phyloP scores from a whole-genome alignment of 371 early-diverging fungal genomes.

The Actinomortierella ambigua region DNA sequence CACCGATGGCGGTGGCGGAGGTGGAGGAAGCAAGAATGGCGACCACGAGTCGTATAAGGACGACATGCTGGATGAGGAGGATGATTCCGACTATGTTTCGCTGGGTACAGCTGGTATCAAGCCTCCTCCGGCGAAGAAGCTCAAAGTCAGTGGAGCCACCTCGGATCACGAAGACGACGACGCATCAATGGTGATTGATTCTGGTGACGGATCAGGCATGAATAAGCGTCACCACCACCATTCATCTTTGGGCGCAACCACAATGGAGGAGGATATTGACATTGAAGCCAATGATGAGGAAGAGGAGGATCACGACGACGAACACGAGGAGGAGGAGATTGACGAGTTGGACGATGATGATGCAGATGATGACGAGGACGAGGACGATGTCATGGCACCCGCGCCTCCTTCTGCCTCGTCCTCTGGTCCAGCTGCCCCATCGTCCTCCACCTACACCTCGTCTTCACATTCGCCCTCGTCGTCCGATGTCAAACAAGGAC shows the following conservation, averaged over 20 bases:
- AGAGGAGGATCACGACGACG: background rate
- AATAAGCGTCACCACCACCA: background rate
- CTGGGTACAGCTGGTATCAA: constrained; percentile 15
- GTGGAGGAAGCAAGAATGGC: constrained; percentile 4
- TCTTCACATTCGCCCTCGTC: no score
- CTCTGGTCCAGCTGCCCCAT: no score
- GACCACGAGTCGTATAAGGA: background rate
- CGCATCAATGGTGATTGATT: background rate
- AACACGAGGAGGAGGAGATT: background rate
- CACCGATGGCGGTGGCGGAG: background rate
- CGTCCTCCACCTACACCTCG: no score
- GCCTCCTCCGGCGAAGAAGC: background rate
- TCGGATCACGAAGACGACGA: constrained; percentile 23
- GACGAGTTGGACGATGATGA: constrained; percentile 8
- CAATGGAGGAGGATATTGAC: background rate
- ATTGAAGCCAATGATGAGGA: constrained; percentile 13
- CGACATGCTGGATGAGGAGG: constrained; percentile 12
- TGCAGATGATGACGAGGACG: constrained; percentile 6
- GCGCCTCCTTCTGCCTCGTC: constrained; percentile 7
- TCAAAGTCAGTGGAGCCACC: constrained; percentile 4
- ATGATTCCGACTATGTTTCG: constrained; percentile 17
- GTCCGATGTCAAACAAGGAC: no score
- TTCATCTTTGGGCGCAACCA: background rate
- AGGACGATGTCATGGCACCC: constrained; percentile 16
- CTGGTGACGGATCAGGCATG: background rate